Evolutionary conservation across 1,139 yeast genomes (phyloP), one percentile per base, ranked within the genome.

Genomic region (Sugiyamaella paludigena): DNA sequence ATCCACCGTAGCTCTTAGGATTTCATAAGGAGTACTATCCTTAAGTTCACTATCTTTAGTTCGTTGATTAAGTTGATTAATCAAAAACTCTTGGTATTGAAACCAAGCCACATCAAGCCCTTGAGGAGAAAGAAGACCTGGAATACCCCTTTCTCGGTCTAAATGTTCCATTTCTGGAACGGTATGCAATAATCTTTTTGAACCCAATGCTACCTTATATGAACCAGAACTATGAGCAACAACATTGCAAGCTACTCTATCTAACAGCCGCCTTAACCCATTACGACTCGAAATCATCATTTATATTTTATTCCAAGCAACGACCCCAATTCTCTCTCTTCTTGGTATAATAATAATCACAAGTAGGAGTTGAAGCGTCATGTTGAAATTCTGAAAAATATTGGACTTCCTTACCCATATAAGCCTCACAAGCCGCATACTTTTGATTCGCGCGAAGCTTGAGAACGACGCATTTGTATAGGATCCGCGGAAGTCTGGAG

Each of bases 61-160:
- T 19, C 59, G 57, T 54, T 81, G 68, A 34, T 91, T 79, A 56
- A 92, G 73, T 56, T 84, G 81, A 54, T 81, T 78, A 31, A 88
- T 77, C 49, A 88, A 72, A 58, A 74, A 81, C 52, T 74, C 73
- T 68, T 92, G 98, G 67, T 87, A 84, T 53, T 89, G 84, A 29
- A 70, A 71, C 98, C 98, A 92, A 5, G 92, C 86, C 11, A 78
- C 69, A 54, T 83, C 74, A 65, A 84, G 84, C 24, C 94, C 96
- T 52, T 75, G 63, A 1, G 84, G 68, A 10, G 87, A 74, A 68
- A 84, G 81, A 38, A 92, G 75, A 1, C 94, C 94, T 39, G 81
- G 78, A 49, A 91, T 78, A 16, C 95, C 96, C 12, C 69, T 61
- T 41, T 69, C 56, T 12, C 49, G 47, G 43, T 57, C 56, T 42